Conservation (phyloP, 495 filamentous ascomycete species). For the Terfezia claveryi region DNA sequence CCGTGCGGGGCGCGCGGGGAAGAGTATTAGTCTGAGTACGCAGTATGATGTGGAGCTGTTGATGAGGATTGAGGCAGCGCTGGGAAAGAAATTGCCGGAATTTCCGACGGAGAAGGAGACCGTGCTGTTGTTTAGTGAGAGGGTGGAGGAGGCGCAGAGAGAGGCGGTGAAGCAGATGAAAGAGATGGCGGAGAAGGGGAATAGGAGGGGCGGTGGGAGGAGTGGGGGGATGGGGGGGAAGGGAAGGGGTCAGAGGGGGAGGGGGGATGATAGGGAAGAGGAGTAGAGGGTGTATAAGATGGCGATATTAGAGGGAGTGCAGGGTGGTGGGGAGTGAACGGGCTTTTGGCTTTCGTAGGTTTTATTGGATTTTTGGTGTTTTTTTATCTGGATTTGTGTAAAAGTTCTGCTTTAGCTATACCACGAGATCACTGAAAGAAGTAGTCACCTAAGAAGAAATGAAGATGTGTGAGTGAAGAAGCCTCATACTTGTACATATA, state of each 20-base stretch:
- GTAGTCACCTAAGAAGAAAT: too few relatives aligned
- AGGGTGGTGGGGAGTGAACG: too few relatives aligned
- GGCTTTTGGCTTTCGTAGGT: too few relatives aligned
- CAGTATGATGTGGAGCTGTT: constrained; percentile 88
- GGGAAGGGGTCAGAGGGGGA: constrained; percentile 2
- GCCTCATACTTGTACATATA: too few relatives aligned
- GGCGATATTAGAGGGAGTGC: too few relatives aligned
- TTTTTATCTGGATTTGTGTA: too few relatives aligned
- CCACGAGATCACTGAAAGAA: too few relatives aligned
- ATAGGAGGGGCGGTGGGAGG: constrained; percentile 31
- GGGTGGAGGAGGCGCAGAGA: constrained; percentile 68
- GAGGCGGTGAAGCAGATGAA: constrained; percentile 67
- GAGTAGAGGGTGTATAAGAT: constrained; percentile 3
- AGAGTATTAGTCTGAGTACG: constrained; percentile 58
- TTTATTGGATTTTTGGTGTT: too few relatives aligned
- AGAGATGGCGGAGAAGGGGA: constrained; percentile 52
- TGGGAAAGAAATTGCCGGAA: constrained; percentile 53
- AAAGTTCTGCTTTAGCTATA: too few relatives aligned
- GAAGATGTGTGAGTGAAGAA: too few relatives aligned
- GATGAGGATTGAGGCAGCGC: constrained; percentile 58
- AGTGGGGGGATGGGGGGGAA: constrained; percentile 9
- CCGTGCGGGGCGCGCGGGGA: constrained; percentile 67
- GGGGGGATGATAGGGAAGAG: constrained; percentile 13
- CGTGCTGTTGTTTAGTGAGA: constrained; percentile 58
- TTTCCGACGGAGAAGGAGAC: constrained; percentile 54